Evolutionary conservation across 257 asterid genomes (phyloP).

Genomic region (Rehmannia glutinosa): DNA sequence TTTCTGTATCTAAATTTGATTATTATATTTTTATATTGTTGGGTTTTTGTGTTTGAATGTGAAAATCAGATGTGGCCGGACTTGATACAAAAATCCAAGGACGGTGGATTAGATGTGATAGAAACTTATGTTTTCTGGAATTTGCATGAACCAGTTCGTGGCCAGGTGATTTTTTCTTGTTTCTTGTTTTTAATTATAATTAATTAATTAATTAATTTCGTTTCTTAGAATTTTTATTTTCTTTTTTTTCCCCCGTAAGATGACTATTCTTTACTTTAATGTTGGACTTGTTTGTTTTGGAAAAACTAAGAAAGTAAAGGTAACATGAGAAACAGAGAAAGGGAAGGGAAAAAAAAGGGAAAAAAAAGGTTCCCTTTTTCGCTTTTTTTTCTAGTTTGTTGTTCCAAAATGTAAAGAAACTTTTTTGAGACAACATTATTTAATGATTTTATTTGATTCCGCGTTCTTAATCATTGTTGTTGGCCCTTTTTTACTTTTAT

Average conservation of each 20-base stretch:
- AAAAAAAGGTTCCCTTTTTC: neutral
- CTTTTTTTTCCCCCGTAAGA: too few relatives aligned
- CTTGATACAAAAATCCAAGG: too few relatives aligned
- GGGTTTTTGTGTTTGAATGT: neutral
- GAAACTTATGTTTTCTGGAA: too few relatives aligned
- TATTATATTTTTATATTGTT: too few relatives aligned
- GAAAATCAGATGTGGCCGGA: slow-evolving; percentile 84
- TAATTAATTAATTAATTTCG: neutral
- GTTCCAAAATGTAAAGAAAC: slow-evolving; percentile 6
- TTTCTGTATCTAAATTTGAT: slow-evolving; percentile 8
- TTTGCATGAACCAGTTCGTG: too few relatives aligned
- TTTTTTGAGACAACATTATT: slow-evolving; percentile 9
- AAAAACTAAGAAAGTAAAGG: slow-evolving; percentile 10
- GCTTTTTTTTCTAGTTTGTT: slow-evolving; percentile 17
- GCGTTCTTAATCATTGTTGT: slow-evolving; percentile 18
- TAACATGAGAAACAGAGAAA: too few relatives aligned
- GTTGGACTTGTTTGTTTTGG: slow-evolving; percentile 16
- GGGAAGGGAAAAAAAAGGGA: too few relatives aligned
- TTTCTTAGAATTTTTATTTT: neutral
- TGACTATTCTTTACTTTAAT: slow-evolving; percentile 29
- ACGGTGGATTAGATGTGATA: too few relatives aligned
- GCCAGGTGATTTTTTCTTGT: slow-evolving; percentile 53
- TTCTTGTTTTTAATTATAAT: neutral
- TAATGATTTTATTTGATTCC: slow-evolving; percentile 12
- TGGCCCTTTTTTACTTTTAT: neutral